Percentiles rank a stretch among this genome's conserved stretches.
Evolutionary conservation across 108 stramenopile species (phyloP).

Genomic region (Nitzschia palea): DNA sequence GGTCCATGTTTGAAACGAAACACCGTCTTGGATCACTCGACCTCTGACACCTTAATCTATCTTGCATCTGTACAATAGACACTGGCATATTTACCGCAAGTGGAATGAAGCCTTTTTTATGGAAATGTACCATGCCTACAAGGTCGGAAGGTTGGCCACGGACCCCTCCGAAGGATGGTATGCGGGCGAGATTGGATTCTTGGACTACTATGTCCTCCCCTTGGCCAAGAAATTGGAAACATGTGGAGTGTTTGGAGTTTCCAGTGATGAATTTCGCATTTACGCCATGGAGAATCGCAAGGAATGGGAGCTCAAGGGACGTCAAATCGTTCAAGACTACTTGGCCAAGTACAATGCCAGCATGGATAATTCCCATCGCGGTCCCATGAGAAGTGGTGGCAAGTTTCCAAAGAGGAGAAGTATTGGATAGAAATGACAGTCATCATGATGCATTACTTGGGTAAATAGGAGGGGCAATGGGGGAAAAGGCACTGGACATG

Average conservation of each 20-base stretch:
- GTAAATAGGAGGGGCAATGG: too few species aligned
- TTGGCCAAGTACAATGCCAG: background rate
- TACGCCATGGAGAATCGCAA: background rate
- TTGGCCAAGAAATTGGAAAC: constrained; percentile 35
- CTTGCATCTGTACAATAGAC: background rate
- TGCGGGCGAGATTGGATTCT: constrained; percentile 36
- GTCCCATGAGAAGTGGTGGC: too few species aligned
- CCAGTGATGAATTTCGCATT: background rate
- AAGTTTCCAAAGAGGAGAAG: too few species aligned
- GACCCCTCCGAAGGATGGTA: constrained; percentile 49
- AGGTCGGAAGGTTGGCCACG: constrained; percentile 27
- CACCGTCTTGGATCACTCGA: background rate
- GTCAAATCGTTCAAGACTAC: background rate
- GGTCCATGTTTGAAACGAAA: background rate
- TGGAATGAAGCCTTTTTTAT: constrained; percentile 48
- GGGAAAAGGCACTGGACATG: too few species aligned
- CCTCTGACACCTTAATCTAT: background rate
- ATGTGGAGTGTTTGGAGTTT: constrained; percentile 1
- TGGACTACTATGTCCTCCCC: constrained; percentile 35
- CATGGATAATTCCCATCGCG: background rate
- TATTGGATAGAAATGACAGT: too few species aligned
- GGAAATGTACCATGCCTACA: constrained; percentile 44
- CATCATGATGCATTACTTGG: too few species aligned
- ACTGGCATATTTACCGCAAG: constrained; percentile 3
- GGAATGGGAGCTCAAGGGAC: background rate